These are phyloP conservation scores for Cystobasidium sp. DNA, from an alignment of 1,284 basidiomycete genomes.

Conservation along the genomic window DNA sequence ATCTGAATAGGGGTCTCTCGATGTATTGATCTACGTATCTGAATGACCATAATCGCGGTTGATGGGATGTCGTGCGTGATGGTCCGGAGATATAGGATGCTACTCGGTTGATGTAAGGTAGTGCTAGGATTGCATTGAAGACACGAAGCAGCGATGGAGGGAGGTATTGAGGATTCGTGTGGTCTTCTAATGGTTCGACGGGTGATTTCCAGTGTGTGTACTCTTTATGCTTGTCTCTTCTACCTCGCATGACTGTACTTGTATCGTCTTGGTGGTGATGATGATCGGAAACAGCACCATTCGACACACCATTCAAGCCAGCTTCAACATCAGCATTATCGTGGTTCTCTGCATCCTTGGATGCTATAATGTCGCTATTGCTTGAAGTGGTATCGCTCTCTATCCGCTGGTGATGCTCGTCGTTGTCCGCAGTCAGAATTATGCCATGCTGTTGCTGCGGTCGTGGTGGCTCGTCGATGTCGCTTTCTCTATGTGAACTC, in stretches of 20 bases:
- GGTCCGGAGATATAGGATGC: constrained; percentile 22
- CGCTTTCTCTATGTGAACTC: too few species aligned
- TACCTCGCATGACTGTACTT: constrained; percentile 1
- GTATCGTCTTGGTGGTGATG: background rate
- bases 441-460: background rate
- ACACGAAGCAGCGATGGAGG: constrained; percentile 15
- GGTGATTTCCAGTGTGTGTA: constrained; percentile 9
- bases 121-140: constrained; percentile 2
- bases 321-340: constrained; percentile 7
- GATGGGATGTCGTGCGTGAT: background rate
- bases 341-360: background rate
- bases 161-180: constrained; percentile 35
- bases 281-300: background rate
- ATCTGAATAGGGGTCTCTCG: constrained; percentile 17
- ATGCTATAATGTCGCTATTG: background rate
- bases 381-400: background rate
- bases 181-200: constrained; percentile 14
- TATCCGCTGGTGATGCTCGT: background rate
- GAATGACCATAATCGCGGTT: constrained; percentile 21
- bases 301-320: background rate
- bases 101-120: constrained; percentile 22
- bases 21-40: constrained; percentile 20
- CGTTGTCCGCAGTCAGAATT: background rate
- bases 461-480: background rate
- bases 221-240: background rate